Base-by-base conservation (phyloP, 306 rosid genomes). In the Nissolia schottii region DNA sequence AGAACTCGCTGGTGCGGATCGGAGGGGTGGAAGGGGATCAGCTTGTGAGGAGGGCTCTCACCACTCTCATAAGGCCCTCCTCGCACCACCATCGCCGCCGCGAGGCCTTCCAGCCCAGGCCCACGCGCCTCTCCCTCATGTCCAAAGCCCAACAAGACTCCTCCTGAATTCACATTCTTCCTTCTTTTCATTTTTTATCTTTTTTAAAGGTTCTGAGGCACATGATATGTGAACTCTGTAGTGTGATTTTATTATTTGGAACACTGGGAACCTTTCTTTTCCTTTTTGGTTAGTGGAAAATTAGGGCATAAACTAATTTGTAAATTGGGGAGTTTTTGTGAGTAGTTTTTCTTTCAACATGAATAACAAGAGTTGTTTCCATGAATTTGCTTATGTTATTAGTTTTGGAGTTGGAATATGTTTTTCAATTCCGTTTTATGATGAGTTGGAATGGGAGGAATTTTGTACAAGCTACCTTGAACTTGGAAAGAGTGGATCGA, bases 1-100 rank as follows among this genome's bases (percentile, higher is more conserved):
- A 83, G 78, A 90, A 90, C 25, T 90, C 91, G 14, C 46, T 88
- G 23, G 85, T 86, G 23, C 50, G 88, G 27, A 90, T 90, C 37
- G 94, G 89, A 14, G 84, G 85, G 11, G 88, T 84, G 14, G 94
- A 85, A 20, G 92, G 84, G 2, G 90, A n/a, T n/a, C n/a, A 90
- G 18, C 6, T 85, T 2, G 80, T 78, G 58, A 86, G 46, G 71
- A 80, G 90, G 3, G 79, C 82, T 1, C 41, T 90, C 61, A 67
- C 89, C 8, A 66, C 86, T 50, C 63, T 72, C 18, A 80, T 84
- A 8, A 63, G 89, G 37, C 87, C 96, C 4, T 85, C 92, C 0
- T 73, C 94, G 4, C 89, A 83, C 7, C 74, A 75, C 10, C 85
- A 79, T 29, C 79, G 85, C 3, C 90, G 92, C n/a, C 86, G 94